Evolutionary conservation across 805 yeast species (phyloP), one percentile per base, ranked within the genome.

Genomic region (Candida maesae): DNA sequence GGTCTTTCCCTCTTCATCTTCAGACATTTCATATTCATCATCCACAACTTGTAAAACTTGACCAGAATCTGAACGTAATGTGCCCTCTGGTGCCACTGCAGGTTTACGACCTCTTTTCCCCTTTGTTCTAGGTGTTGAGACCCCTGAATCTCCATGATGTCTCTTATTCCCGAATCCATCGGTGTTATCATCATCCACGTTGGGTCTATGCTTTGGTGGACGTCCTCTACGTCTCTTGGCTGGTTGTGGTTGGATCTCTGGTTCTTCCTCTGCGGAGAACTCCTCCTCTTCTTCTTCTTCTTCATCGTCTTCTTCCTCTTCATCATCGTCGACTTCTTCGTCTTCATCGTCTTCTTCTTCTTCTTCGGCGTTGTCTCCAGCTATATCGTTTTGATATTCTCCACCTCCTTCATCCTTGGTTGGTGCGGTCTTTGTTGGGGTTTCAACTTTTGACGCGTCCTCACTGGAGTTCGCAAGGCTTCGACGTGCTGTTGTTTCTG

Each of bases 21-120:
- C 82, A 2, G 83, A 83, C 13, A 88, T 70, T 7, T 75, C 79
- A 33, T 82, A 81, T 67, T 91, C 97, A 58, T 89, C 96, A 55
- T 82, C 75, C 17, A 67, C 68, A 6, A 90, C 71, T 21, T 71
- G 70, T 39, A 79, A 66, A 13, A 83, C 81, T 42, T 78, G 75
- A 2, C 95, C 95, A 20, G 79, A 75, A 33, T 76, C 84, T 55
- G 84, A 89, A 28, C 74, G 66, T 4, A 74, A 65, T 29, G 61
- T 55, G 1, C 51, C 55, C n/a, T 51, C 56, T 2, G 51, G 42
- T 1, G 52, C 48, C n/a, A 48, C 50, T 10, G 53, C 41, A 53
- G 78, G 61, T 34, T 61, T 64, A 33, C 72, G 73, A 46, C 71
- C 65, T 51, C 68, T 65, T 47, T 65, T 67, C 3, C 67, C 71